A percentile compares a stretch with the other conserved stretches of the same genome.
These are phyloP conservation scores for Malus sieversii DNA, from an alignment of 306 rosid species.

Conservation along the genomic window DNA sequence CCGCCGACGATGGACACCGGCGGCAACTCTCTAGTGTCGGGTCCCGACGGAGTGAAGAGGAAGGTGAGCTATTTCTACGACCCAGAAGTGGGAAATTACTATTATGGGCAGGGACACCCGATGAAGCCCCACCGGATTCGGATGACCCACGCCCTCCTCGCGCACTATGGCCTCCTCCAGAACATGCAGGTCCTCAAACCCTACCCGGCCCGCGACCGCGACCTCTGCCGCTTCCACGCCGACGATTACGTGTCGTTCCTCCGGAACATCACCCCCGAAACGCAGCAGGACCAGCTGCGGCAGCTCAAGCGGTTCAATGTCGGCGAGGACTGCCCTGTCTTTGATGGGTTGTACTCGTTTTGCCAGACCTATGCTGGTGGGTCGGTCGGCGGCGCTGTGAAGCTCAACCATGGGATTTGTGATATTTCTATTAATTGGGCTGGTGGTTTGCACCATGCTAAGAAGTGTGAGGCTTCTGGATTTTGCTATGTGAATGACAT, in stretches of 20 bases:
- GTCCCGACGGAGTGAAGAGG: constrained; percentile 75
- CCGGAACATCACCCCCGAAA: constrained; percentile 68
- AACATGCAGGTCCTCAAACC: constrained; percentile 88
- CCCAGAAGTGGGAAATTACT: constrained; percentile 84
- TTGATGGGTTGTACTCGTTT: constrained; percentile 75
- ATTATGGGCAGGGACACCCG: constrained; percentile 92
- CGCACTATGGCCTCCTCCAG: constrained; percentile 80
- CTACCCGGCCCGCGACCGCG: constrained; percentile 79
- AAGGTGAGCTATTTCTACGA: constrained; percentile 78
- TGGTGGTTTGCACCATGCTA: constrained; percentile 84
- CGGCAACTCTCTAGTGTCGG: constrained; percentile 72
- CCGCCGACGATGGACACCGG: constrained; percentile 41
- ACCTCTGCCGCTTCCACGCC: constrained; percentile 79
- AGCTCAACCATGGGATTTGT: constrained; percentile 68
- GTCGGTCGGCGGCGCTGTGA: constrained; percentile 89
- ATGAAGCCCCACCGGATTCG: constrained; percentile 90
- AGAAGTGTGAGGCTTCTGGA: constrained; percentile 88
- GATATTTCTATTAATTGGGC: constrained; percentile 91
- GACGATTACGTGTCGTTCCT: constrained; percentile 83
- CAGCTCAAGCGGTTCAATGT: constrained; percentile 88
- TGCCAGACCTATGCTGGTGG: constrained; percentile 92
- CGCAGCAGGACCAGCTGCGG: constrained; percentile 83
- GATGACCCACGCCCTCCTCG: constrained; percentile 86
- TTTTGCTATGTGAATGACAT: constrained; percentile 86
- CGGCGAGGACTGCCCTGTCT: constrained; percentile 85